Conservation (phyloP, 768 basidiomycete genomes). For the Solioccasus polychromus region DNA sequence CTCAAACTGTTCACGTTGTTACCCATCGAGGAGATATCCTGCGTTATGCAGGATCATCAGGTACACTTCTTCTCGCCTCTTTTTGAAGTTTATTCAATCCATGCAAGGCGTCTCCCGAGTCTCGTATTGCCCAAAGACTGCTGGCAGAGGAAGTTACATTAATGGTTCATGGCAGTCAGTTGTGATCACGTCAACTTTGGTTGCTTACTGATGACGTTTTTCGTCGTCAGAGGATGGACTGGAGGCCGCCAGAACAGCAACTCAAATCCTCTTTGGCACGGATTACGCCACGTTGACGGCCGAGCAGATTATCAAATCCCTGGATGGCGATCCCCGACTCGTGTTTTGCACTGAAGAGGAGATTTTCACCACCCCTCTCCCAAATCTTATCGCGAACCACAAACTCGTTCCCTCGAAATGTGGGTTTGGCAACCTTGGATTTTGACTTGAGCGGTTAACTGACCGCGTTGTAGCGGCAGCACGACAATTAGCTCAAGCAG, state of each 20-base stretch:
- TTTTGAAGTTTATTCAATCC: slow-evolving; percentile 2
- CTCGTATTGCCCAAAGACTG: slow-evolving; percentile 45
- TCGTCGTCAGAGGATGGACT: slow-evolving; percentile 36
- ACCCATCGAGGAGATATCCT: slow-evolving; percentile 51
- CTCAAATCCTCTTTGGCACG: slow-evolving; percentile 43
- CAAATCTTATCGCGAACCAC: slow-evolving; percentile 59
- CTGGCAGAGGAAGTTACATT: slow-evolving; percentile 60
- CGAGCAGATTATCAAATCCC: slow-evolving; percentile 55
- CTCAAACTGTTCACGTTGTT: slow-evolving; percentile 83
- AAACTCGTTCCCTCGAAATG: slow-evolving; percentile 63
- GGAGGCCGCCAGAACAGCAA: slow-evolving; percentile 41
- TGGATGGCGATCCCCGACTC: slow-evolving; percentile 66
- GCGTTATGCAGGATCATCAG: slow-evolving; percentile 54
- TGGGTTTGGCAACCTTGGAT: slow-evolving; percentile 35
- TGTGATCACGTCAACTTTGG: not conserved
- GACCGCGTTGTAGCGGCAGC: slow-evolving; percentile 54
- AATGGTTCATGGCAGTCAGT: slow-evolving; percentile 56
- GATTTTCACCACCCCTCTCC: slow-evolving; percentile 50
- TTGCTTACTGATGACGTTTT: slow-evolving; percentile 2
- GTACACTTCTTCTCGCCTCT: slow-evolving; percentile 33
- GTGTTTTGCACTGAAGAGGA: slow-evolving; percentile 48
- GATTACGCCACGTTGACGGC: slow-evolving; percentile 45
- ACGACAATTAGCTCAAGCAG: slow-evolving; percentile 54
- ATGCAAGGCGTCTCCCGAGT: slow-evolving; percentile 31
- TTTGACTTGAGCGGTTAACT: not conserved